A percentile compares a stretch with the other conserved stretches of the same genome.
phyloP scores from a whole-genome alignment of 345 rosid genomes.

The Rhodomyrtus tomentosa region DNA sequence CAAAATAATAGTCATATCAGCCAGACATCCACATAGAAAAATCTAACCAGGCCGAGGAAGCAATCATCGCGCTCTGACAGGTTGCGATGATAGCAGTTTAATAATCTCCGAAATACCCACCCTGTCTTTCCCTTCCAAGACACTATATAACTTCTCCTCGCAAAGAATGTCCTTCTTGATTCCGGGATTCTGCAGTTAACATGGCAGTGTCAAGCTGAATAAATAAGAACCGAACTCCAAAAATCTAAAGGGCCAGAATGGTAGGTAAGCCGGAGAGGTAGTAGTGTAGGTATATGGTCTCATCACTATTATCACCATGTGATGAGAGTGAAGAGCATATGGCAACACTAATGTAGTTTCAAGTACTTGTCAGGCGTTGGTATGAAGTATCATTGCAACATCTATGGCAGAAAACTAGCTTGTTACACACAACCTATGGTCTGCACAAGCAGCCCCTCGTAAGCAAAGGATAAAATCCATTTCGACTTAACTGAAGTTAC shows the following conservation, averaged over 20 bases:
- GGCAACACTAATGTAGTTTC: neutral
- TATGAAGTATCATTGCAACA: neutral
- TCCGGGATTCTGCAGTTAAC: conserved; percentile 23
- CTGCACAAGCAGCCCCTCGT: neutral
- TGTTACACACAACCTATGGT: neutral
- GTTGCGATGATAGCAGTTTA: conserved; percentile 23
- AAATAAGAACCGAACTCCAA: neutral
- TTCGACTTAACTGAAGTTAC: neutral
- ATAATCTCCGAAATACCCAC: conserved; percentile 28
- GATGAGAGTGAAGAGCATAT: neutral
- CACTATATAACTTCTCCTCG: conserved; percentile 24
- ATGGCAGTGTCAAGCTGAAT: neutral
- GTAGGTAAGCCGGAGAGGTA: neutral
- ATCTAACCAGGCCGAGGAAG: neutral
- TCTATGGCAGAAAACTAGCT: neutral
- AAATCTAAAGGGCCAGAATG: neutral
- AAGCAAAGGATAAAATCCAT: neutral
- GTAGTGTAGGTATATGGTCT: neutral
- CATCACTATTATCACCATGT: neutral
- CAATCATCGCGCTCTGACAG: conserved; percentile 2
- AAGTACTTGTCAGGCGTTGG: neutral
- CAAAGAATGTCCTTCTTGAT: conserved; percentile 18
- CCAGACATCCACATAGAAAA: neutral
- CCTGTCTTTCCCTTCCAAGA: conserved; percentile 28
- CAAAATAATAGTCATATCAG: neutral